These are phyloP conservation scores for Talaromyces thailandensis DNA, from an alignment of 495 filamentous ascomycete genomes.

Conservation along the genomic window DNA sequence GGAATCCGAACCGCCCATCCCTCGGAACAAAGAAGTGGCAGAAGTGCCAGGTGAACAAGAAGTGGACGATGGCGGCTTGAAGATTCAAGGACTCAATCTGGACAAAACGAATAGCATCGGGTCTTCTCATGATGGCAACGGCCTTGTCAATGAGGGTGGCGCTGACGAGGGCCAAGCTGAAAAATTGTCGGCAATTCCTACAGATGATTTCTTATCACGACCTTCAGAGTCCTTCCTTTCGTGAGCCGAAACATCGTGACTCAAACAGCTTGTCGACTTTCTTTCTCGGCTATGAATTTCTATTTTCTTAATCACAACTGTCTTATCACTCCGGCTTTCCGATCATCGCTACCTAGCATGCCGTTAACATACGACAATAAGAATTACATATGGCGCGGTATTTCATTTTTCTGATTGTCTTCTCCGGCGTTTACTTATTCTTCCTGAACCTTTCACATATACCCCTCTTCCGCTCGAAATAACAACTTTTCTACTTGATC, in stretches of 20 bases:
- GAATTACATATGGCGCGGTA: not conserved
- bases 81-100: conserved; percentile 26
- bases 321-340: not conserved
- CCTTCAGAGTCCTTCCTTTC: not conserved
- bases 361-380: not conserved
- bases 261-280: not conserved
- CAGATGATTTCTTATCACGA: not conserved
- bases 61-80: conserved; percentile 22
- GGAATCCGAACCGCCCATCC: conserved; percentile 25
- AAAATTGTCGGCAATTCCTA: not conserved
- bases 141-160: not conserved
- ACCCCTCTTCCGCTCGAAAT: not conserved
- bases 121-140: conserved; percentile 11
- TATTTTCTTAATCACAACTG: not conserved
- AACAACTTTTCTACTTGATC: not conserved
- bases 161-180: not conserved
- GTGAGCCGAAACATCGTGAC: not conserved
- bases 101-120: conserved; percentile 16
- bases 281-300: not conserved
- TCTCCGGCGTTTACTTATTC: not conserved
- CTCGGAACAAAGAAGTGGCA: conserved; percentile 3
- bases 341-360: not conserved
- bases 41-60: conserved; percentile 9
- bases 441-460: conserved; percentile 1
- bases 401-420: not conserved